Evolutionary conservation across 768 basidiomycete genomes (phyloP), one percentile per base, ranked within the genome.

Genomic region (Boletales sp.): DNA sequence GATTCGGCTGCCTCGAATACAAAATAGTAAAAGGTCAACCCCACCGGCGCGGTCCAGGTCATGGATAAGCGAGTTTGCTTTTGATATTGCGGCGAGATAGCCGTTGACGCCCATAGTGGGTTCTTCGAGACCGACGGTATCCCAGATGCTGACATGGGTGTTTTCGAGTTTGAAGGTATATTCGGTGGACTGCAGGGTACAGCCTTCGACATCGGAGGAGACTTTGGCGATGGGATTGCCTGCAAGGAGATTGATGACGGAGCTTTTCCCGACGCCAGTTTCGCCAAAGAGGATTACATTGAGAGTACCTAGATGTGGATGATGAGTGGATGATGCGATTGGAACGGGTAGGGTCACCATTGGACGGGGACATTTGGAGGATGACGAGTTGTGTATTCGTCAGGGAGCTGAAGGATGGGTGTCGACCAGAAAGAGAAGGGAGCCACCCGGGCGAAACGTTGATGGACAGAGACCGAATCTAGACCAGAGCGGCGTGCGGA

Each of bases 221-320:
- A 66, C 59, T 10, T 42, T 44, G 1, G 73, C 74, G 14, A 59
- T 32, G 1, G 59, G 48, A 2, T 48, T 14, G 27, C 63, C 67
- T 21, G 62, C 61, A n/a, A 77, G 52, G 59, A 77, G 66, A 57
- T 77, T 77, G 50, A 77, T 61, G 37, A 75, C 62, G 15, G 72
- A 74, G 45, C 76, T 77, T 49, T 77, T 77, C 13, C 71, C 70
- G 45, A 69, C 66, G 2, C 66, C 66, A 2, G 56, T 57, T 50
- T 67, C 66, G 19, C 66, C 66, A 29, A 67, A 67, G 40, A 67
- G 58, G n/a, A 67, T 56, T 19, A 67, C 43, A 14, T 69, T 67
- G 54, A 66, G 50, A 30, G 54, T 42, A 42, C 38, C 45, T 47
- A 24, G 2, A 40, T 41, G 41, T 46, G 35, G 31, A 52, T 24